A percentile compares a stretch with the other conserved stretches of the same genome.
phyloP scores from a whole-genome alignment of 2,329 filamentous ascomycete species.

The Scytalidium lignicola region DNA sequence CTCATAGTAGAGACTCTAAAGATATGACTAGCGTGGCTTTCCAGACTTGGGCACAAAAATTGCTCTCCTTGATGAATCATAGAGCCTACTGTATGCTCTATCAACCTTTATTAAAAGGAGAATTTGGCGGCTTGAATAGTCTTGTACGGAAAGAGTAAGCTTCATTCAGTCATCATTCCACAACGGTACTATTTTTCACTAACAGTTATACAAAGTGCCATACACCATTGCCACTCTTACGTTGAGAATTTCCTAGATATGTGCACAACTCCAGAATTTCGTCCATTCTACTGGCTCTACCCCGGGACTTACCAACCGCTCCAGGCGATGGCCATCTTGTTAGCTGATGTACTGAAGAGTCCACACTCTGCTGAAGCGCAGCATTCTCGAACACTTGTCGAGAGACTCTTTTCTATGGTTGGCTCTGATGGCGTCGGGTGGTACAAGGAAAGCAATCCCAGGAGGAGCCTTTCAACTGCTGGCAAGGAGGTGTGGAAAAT shows the following conservation, averaged over 20 bases:
- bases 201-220: conserved; percentile 8
- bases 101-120: conserved; percentile 12
- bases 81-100: conserved; percentile 20
- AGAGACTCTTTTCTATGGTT: conserved; percentile 10
- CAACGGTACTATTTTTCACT: conserved; percentile 1
- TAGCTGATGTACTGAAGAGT: conserved; percentile 16
- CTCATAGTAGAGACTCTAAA: not conserved
- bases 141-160: conserved; percentile 1
- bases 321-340: conserved; percentile 14
- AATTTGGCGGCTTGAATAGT: not conserved
- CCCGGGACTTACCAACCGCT: conserved; percentile 21
- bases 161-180: conserved; percentile 2
- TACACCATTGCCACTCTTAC: conserved; percentile 19
- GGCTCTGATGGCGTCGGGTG: not conserved
- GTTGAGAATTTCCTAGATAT: conserved; percentile 18
- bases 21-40: not conserved
- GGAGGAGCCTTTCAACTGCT: not conserved
- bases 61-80: conserved; percentile 18
- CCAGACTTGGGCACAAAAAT: conserved; percentile 1
- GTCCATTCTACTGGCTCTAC: conserved; percentile 21
- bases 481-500: not conserved
- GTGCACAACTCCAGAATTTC: conserved; percentile 14
- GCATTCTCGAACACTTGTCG: conserved; percentile 14
- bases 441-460: not conserved
- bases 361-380: conserved; percentile 16